phyloP scores from a whole-genome alignment of 129 eudicot genomes.

The Apium graveolens region DNA sequence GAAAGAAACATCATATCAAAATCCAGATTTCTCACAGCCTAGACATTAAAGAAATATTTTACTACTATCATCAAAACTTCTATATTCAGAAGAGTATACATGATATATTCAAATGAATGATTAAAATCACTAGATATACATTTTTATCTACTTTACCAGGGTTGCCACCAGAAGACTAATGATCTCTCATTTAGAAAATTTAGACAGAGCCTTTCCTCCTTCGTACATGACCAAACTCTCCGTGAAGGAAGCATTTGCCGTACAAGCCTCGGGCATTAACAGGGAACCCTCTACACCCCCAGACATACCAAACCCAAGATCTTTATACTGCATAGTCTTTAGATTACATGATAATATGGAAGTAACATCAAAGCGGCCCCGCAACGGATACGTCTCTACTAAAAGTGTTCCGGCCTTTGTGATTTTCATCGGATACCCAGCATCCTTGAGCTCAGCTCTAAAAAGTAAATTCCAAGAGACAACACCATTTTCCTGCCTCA shows the following conservation, averaged over 20 bases:
- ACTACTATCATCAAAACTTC: background rate
- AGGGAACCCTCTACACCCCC: background rate
- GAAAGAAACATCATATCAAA: background rate
- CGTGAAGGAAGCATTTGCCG: background rate
- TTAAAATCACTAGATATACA: background rate
- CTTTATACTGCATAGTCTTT: background rate
- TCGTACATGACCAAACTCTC: constrained; percentile 3
- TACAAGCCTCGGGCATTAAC: background rate
- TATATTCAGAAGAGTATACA: background rate
- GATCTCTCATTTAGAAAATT: background rate
- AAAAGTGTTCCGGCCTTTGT: background rate
- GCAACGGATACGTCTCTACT: background rate
- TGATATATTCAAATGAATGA: background rate
- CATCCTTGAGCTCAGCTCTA: background rate
- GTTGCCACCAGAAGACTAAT: background rate
- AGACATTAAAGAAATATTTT: background rate
- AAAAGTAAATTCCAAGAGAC: background rate
- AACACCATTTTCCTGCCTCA: background rate
- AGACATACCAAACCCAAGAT: background rate
- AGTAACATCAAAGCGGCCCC: background rate
- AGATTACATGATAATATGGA: background rate
- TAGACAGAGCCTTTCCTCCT: background rate
- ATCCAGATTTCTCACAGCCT: background rate
- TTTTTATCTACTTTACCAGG: background rate
- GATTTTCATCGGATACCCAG: background rate